Base-by-base conservation (phyloP, 257 asterid species). In the Thymus quinquecostatus region DNA sequence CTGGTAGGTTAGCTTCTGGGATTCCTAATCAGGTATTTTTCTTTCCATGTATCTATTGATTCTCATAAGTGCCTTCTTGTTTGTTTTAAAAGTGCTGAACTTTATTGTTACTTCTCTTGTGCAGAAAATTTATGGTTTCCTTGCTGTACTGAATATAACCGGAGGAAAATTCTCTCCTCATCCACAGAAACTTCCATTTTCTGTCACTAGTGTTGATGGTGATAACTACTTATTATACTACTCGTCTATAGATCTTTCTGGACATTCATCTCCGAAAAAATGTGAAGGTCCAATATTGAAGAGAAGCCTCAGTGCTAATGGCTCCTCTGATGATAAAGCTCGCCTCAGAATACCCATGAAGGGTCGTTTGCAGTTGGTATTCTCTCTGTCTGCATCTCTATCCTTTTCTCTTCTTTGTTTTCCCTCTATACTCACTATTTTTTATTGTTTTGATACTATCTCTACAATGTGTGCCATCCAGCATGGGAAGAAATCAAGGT, bases 71-170 rank as follows among this genome's bases (percentile, higher is more conserved):
- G 55, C 67, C 54, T 38, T 47, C 49, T 70, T 78, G 8, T 48
- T 5, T 36, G 21, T n/a, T 47, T 53, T 38, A 6, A 33, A 21
- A 27, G 64, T 45, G 70, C 57, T 11, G 49, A 68, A 61, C 4
- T 1, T 4, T 3, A 14, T 41, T 34, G 7, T 67, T 59, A 36
- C 47, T 29, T 76, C 6, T 47, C 61, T 34, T 41, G 27, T 83
- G 87, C 95, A 92, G 98, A 90, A 79, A 84, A 84, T 92, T 57
- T 95, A 90, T 80, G 97, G 98, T 43, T 92, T 92, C 84, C 97
- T 90, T 50, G 98, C 96, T 28, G 88, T 92, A 59, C 82, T 92
- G 76, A 90, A 82, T 75, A 83, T 92, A 51, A 83, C 92, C n/a
- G 96, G 98, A 66, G 98, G 97, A 58, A 88, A 77, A 60, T 90